Conservation (phyloP, 148 eudicot species). For the Chenopodium formosanum region DNA sequence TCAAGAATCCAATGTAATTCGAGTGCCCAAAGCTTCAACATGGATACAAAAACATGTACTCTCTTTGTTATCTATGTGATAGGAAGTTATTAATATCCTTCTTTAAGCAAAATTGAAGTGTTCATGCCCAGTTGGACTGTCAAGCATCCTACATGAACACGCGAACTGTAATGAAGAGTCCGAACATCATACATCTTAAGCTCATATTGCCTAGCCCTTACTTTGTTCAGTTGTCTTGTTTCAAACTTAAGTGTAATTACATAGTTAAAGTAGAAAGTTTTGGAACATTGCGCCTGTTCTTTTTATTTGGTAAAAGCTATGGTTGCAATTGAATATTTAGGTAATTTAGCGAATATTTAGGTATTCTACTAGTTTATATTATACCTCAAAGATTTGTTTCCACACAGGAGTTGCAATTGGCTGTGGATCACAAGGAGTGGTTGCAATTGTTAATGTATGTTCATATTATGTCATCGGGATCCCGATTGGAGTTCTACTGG, state of each 20-base stretch:
- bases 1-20: neutral
- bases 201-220: neutral
- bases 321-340: neutral
- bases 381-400: neutral
- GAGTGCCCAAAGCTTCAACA: neutral
- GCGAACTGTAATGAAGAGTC: neutral
- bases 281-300: neutral
- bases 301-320: neutral
- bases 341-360: neutral
- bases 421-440: slow-evolving; percentile 49
- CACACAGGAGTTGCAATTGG: slow-evolving; percentile 50
- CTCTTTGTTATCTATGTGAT: neutral
- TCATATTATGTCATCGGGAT: slow-evolving; percentile 55
- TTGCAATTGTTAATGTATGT: slow-evolving; percentile 45
- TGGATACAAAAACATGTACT: neutral
- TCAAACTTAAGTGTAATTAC: neutral
- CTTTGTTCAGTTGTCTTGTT: neutral
- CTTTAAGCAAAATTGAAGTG: neutral
- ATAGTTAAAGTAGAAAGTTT: neutral
- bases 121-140: neutral
- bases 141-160: neutral
- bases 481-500: slow-evolving; percentile 50
- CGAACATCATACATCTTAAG: neutral
- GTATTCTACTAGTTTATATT: neutral
- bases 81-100: neutral